phyloP scores from a whole-genome alignment of 176 grass and related monocot genomes.

The Ampelocalamus luodianensis region DNA sequence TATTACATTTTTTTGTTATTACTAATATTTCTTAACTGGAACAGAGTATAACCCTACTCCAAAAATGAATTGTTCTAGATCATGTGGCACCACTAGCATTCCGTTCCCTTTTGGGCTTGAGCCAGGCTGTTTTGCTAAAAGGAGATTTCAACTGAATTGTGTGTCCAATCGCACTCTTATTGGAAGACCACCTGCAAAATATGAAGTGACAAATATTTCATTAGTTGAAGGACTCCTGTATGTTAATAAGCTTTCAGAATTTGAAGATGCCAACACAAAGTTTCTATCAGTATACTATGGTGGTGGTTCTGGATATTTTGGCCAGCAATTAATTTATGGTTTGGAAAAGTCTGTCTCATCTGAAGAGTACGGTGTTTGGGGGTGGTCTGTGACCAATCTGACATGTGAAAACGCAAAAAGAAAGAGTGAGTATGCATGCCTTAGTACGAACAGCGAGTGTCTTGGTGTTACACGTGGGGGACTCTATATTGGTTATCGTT shows the following conservation, averaged over 20 bases:
- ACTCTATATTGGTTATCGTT: slow-evolving; percentile 46
- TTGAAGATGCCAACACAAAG: slow-evolving; percentile 26
- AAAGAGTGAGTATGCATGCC: slow-evolving; percentile 22
- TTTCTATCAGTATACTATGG: slow-evolving; percentile 45
- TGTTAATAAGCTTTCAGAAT: slow-evolving; percentile 44
- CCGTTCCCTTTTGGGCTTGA: slow-evolving; percentile 53
- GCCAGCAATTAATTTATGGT: slow-evolving; percentile 47
- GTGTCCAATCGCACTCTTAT: slow-evolving; percentile 35
- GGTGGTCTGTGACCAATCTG: slow-evolving; percentile 30
- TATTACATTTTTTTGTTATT: slow-evolving; percentile 9
- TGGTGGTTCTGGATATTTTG: slow-evolving; percentile 43
- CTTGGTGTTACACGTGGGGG: slow-evolving; percentile 32
- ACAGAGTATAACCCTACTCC: slow-evolving; percentile 31
- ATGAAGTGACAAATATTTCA: slow-evolving; percentile 51
- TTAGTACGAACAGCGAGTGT: slow-evolving; percentile 43
- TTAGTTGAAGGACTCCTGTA: slow-evolving; percentile 39
- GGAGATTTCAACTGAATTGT: slow-evolving; percentile 47
- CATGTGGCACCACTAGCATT: slow-evolving; percentile 49
- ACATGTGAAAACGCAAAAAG: slow-evolving; percentile 39
- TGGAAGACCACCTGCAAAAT: slow-evolving; percentile 38
- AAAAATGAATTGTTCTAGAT: slow-evolving; percentile 34
- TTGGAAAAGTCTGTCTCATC: slow-evolving; percentile 33
- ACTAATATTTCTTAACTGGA: slow-evolving; percentile 27
- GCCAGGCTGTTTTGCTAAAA: slow-evolving; percentile 40
- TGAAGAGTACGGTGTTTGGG: slow-evolving; percentile 41